A percentile compares a stretch with the other conserved stretches of the same genome.
These are phyloP conservation scores for Dothideomycetes sp. DNA, from an alignment of 2,329 filamentous ascomycete species.

Conservation along the genomic window DNA sequence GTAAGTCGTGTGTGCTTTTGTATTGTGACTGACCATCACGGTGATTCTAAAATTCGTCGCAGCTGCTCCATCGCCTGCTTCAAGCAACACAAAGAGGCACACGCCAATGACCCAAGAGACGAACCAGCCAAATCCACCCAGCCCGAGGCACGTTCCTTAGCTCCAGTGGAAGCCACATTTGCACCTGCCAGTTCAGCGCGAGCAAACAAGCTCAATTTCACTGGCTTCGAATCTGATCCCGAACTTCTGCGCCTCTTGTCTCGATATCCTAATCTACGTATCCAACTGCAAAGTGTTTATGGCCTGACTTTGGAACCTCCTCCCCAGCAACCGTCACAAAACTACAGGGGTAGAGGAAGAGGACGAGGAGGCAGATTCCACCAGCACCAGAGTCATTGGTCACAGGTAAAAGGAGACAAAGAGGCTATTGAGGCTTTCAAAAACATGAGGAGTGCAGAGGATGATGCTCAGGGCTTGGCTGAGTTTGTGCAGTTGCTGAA, in stretches of 20 bases:
- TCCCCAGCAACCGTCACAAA: constrained; percentile 18
- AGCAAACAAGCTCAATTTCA: constrained; percentile 20
- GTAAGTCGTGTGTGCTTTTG: too few relatives aligned
- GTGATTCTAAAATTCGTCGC: background rate
- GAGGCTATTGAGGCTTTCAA: constrained; percentile 24
- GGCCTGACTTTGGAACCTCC: constrained; percentile 28
- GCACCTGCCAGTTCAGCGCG: background rate
- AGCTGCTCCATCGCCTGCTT: constrained; percentile 33
- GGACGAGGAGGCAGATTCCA: constrained; percentile 16
- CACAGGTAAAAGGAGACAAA: constrained; percentile 29
- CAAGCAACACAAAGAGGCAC: constrained; percentile 28
- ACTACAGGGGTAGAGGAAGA: constrained; percentile 11
- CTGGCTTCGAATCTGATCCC: constrained; percentile 24
- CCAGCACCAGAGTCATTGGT: constrained; percentile 26
- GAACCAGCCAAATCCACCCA: background rate
- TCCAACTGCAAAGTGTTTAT: constrained; percentile 27
- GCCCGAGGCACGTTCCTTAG: background rate
- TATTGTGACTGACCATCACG: background rate
- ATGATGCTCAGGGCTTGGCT: constrained; percentile 29
- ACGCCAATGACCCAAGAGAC: constrained; percentile 18
- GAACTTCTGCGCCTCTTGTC: constrained; percentile 26
- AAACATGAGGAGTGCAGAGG: constrained; percentile 22
- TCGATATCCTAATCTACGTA: constrained; percentile 26
- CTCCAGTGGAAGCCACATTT: background rate
- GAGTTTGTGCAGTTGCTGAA: constrained; percentile 37